Evolutionary conservation across 768 basidiomycete genomes (phyloP), one percentile per base, ranked within the genome.

Genomic region (Phanerochaete sordida): DNA sequence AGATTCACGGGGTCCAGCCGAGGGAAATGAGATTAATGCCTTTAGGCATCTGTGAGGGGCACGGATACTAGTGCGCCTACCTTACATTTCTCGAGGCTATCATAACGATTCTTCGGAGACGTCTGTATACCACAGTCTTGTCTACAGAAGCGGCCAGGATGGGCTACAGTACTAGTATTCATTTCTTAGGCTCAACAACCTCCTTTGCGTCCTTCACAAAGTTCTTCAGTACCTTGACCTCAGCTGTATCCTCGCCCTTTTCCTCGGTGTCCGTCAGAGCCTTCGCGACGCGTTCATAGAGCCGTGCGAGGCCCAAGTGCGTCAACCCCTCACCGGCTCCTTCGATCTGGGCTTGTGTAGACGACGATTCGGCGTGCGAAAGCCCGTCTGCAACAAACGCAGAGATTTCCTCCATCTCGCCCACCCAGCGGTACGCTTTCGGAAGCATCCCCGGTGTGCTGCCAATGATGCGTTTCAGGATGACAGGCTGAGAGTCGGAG

Each of bases 321-420:
- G 80, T 77, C 24, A 78, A 74, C 0, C 76, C 76, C 59, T 79
- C 77, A 0, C 66, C 73, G 7, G 72, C 75, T 9, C 65, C 68
- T 7, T 61, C 62, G 16, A 27, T n/a, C 28, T 2, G 15, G 21
- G 21, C n/a, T 8, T 2, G 31, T 3, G 15, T 16, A 15, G 23
- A 50, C 16, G 39, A 1, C 8, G 44, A 23, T 21, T 39, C 52
- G 6, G 59, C 13, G 15, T 23, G 23, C 7, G 64, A 62, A 11
- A 64, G 55, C 2, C 62, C 59, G 12, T 56, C 64, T 8, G 63
- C 62, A 12, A 86, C 81, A 68, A 86, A 86, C 6, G 70, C 74
- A 2, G 79, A 77, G 43, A 88, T 85, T 69, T 87, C 86, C 54
- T 81, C 74, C 85, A 85, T 86, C 73, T 87, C 84, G 48, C 79